Evolutionary conservation across 192 early-diverging fungal genomes (phyloP).

Genomic region (Linnemannia elongata): DNA sequence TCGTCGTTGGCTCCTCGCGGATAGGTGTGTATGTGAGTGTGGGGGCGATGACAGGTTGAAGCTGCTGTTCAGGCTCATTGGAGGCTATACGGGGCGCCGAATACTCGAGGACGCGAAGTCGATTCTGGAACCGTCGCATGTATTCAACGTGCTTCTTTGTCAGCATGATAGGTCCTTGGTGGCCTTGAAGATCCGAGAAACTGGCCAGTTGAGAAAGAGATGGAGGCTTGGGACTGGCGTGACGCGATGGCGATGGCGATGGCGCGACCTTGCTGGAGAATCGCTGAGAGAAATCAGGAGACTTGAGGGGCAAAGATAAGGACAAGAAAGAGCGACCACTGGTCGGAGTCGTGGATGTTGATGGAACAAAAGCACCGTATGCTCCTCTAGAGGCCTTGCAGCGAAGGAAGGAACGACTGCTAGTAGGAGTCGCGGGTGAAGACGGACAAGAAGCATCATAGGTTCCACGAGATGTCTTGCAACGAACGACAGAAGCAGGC

Average conservation of each 20-base stretch:
- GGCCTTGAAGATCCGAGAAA: background rate
- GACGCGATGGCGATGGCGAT: background rate
- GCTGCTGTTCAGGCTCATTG: background rate
- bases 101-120: background rate
- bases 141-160: background rate
- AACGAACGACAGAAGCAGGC: background rate
- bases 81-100: background rate
- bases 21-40: background rate
- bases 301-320: background rate
- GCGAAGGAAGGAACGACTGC: background rate
- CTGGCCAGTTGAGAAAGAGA: background rate
- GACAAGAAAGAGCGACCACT: background rate
- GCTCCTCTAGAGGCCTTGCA: constrained; percentile 6
- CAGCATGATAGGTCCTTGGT: background rate
- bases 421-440: background rate
- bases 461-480: constrained; percentile 17
- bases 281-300: background rate
- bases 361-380: background rate
- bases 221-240: background rate
- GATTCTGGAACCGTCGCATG: background rate
- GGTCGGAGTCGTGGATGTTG: background rate
- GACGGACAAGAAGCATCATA: background rate
- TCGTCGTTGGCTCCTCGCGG: background rate
- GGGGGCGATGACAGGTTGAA: background rate
- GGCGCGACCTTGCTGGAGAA: constrained; percentile 1